Base-by-base conservation (phyloP, 1,139 yeast species). In the Scheffersomyces lignicola region DNA sequence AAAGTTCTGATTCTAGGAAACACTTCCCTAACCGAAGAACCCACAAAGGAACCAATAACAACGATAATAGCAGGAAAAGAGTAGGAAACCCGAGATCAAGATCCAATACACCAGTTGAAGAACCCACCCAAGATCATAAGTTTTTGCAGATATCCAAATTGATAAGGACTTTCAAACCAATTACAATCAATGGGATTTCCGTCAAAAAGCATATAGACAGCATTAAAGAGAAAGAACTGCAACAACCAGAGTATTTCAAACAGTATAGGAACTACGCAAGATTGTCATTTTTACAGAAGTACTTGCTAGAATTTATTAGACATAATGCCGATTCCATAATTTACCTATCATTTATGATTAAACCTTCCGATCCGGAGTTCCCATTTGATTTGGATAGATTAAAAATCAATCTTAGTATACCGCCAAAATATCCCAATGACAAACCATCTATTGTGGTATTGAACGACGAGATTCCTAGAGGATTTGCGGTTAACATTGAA, bases 341-440 rank as follows among this genome's bases (percentile, higher is more conserved):
- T 1, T 66, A 67, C 34, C 38, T 69, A 6, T 63, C 72, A 21
- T 62, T 69, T 36, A 40, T 52, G 23, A 42, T 69, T n/a, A 45
- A 49, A 14, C 90, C 92, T 0, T 69, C 83, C 0, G 92, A 83
- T 51, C 90, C 90, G 0, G 86, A 83, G 27, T 84, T 84, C 51
- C 85, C 90, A 0, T 83, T 70, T 50, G 87, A 80, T 39, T 56
- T 84, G 20, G 72, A 69, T 7, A 48, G 54, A 13, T 62, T 84
- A 37, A 66, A 73, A 33, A 48, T 83, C 22, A 72, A 76, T 35
- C 55, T 84, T 32, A 60, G 69, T 32, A 62, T 84, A 4, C 89
- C 92, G 0, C 48, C 54, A 2, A 60, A 58, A 18, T 83, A 81
- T 48, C 90, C 90, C 0, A 47, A 56, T 25, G 54, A 53, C 18